Evolutionary conservation across 345 rosid genomes (phyloP).

Genomic region (Populus ilicifolia): DNA sequence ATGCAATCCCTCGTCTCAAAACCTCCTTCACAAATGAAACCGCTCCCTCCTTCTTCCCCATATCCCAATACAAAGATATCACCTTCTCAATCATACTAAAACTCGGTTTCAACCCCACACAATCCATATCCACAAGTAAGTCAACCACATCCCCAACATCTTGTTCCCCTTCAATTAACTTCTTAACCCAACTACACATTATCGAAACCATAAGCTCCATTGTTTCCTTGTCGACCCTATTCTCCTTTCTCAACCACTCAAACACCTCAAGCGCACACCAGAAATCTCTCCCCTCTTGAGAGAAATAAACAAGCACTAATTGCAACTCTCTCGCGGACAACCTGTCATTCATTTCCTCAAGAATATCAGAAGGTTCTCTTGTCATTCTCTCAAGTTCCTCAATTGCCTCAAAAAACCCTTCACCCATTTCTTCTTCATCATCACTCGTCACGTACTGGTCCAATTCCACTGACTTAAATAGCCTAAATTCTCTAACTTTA

Average conservation of each 20-base stretch:
- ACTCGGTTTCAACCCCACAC: constrained; percentile 77
- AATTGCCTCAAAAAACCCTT: constrained; percentile 79
- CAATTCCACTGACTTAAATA: constrained; percentile 55
- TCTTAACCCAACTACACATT: constrained; percentile 86
- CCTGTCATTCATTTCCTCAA: constrained; percentile 83
- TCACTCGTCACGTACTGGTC: constrained; percentile 64
- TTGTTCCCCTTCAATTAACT: constrained; percentile 57
- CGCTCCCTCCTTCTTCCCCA: constrained; percentile 55
- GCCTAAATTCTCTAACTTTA: constrained; percentile 32
- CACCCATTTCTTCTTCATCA: constrained; percentile 68
- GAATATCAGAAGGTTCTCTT: constrained; percentile 82
- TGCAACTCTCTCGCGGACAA: constrained; percentile 73
- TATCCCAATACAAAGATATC: constrained; percentile 81
- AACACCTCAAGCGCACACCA: constrained; percentile 97
- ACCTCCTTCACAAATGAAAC: constrained; percentile 71
- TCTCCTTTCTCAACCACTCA: constrained; percentile 82
- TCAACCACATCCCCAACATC: constrained; percentile 65
- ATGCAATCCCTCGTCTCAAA: constrained; percentile 48
- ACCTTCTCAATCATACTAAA: constrained; percentile 95
- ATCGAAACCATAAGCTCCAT: constrained; percentile 95
- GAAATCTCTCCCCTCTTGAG: constrained; percentile 93
- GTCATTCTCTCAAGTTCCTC: constrained; percentile 84
- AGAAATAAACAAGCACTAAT: constrained; percentile 76
- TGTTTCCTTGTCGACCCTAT: constrained; percentile 75
- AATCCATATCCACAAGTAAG: constrained; percentile 83